Conservation (phyloP, 495 filamentous ascomycete genomes). For the Podospora bellae-mahoneyi region DNA sequence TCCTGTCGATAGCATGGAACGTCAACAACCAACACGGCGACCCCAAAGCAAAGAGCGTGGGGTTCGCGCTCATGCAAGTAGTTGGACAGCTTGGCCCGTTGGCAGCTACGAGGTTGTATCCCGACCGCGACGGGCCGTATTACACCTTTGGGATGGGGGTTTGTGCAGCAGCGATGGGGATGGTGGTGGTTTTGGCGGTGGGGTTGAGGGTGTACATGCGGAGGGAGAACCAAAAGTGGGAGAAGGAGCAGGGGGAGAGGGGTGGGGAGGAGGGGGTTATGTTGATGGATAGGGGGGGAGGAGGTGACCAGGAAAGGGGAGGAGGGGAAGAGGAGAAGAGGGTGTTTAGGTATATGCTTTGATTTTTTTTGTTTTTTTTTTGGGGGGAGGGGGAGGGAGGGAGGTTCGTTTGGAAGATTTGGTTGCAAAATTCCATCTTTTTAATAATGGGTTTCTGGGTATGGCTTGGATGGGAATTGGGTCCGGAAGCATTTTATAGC, state of each 20-base stretch:
- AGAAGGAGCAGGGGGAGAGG: conserved; percentile 32
- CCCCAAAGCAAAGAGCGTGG: conserved; percentile 56
- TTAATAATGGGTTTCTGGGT: no score
- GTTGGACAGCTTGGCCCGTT: conserved; percentile 72
- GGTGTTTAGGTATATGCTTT: conserved; percentile 40
- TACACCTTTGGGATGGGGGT: conserved; percentile 62
- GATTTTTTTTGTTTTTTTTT: conserved; percentile 14
- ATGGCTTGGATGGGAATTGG: no score
- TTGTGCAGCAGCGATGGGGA: conserved; percentile 65
- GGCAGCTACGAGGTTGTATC: conserved; percentile 70
- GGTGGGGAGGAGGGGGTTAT: conserved; percentile 14
- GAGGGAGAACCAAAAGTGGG: conserved; percentile 61
- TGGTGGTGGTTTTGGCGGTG: conserved; percentile 56
- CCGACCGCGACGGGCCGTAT: conserved; percentile 56
- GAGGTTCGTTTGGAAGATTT: no score
- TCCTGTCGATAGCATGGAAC: conserved; percentile 71
- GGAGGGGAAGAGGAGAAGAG: neutral
- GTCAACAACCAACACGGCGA: conserved; percentile 68
- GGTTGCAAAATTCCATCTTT: no score
- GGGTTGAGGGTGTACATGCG: conserved; percentile 53
- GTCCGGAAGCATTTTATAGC: no score
- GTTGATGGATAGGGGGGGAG: conserved; percentile 11
- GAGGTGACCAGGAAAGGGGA: neutral
- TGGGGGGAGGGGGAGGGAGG: no score
- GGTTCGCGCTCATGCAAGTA: conserved; percentile 67